phyloP scores from a whole-genome alignment of 257 asterid genomes.

The Perilla frutescens region DNA sequence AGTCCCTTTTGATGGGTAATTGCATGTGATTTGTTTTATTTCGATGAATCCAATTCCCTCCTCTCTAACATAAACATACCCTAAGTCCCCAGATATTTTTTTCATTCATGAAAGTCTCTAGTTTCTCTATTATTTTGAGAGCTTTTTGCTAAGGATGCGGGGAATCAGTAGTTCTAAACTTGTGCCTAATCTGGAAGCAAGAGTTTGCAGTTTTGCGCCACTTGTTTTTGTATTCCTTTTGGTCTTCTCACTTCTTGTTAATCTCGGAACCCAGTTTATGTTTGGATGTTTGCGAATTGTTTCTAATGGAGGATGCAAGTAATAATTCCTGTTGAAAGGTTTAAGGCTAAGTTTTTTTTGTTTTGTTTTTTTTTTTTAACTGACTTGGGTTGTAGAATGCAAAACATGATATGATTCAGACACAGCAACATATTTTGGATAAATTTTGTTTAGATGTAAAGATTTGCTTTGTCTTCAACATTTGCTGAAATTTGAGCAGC shows the following conservation, averaged over 20 bases:
- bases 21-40: not conserved
- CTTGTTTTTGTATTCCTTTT: not conserved
- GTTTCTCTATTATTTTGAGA: not conserved
- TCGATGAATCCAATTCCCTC: not conserved
- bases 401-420: not conserved
- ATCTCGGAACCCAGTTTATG: not conserved
- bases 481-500: not conserved
- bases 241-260: not conserved
- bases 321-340: not conserved
- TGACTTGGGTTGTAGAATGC: not conserved
- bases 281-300: not conserved
- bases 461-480: no score
- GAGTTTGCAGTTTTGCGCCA: not conserved
- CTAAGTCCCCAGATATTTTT: not conserved
- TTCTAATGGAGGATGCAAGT: no score
- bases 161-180: not conserved
- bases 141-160: not conserved
- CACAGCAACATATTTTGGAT: not conserved
- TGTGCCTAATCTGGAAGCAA: not conserved
- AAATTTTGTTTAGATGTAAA: not conserved
- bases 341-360: no score
- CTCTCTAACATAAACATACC: not conserved
- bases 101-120: not conserved
- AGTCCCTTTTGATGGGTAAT: constrained; percentile 1
- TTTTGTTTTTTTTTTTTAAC: no score